Evolutionary conservation across 768 basidiomycete genomes (phyloP).

Genomic region (Podaxis sp.): DNA sequence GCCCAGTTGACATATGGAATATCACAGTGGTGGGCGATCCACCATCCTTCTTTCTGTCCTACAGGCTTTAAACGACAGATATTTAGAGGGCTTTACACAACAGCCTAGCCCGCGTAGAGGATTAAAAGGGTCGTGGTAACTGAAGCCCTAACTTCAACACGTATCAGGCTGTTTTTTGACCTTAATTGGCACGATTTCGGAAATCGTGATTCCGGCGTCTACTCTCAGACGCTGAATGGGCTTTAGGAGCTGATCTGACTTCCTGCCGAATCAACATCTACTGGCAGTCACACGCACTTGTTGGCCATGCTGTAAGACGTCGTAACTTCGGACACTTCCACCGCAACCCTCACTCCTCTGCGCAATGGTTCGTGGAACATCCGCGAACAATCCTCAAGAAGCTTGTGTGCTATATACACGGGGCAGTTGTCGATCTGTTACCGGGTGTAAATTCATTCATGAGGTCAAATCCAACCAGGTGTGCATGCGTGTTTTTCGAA

Average conservation of each 20-base stretch:
- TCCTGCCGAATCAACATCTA: neutral
- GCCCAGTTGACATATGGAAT: too few relatives aligned
- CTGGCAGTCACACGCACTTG: neutral
- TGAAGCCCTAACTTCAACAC: too few relatives aligned
- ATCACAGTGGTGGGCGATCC: too few relatives aligned
- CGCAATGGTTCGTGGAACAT: constrained; percentile 17
- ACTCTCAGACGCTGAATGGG: neutral
- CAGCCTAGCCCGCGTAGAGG: too few relatives aligned
- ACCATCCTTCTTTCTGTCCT: too few relatives aligned
- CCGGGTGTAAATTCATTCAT: constrained; percentile 6
- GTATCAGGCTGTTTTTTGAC: too few relatives aligned
- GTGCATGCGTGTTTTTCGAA: neutral
- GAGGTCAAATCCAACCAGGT: neutral
- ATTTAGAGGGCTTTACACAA: too few relatives aligned
- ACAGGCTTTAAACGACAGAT: too few relatives aligned
- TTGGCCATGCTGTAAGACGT: neutral
- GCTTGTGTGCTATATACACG: neutral
- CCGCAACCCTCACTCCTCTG: neutral
- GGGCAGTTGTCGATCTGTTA: constrained; percentile 12
- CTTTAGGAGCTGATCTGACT: neutral
- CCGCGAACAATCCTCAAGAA: neutral
- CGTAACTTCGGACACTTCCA: neutral
- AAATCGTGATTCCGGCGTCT: too few relatives aligned
- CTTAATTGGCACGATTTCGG: too few relatives aligned
- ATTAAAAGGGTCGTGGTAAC: too few relatives aligned